A percentile compares a stretch with the other conserved stretches of the same genome.
phyloP scores from a whole-genome alignment of 1,139 yeast species.

The Magnusiomyces magnusii region DNA sequence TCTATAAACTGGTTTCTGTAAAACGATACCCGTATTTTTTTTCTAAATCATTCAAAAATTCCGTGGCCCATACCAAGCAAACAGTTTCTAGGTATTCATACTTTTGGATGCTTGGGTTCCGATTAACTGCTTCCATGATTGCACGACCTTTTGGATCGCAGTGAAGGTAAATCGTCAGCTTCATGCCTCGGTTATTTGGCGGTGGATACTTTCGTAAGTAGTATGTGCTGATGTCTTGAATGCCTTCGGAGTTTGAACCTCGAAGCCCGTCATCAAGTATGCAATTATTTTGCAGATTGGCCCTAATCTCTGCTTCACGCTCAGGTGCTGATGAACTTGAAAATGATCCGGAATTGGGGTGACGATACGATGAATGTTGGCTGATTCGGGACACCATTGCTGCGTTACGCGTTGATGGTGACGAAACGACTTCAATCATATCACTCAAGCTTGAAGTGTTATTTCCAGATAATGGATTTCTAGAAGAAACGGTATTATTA shows the following conservation, averaged over 20 bases:
- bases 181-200: neutral
- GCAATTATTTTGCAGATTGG: neutral
- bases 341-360: neutral
- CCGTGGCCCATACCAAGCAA: conserved; percentile 2
- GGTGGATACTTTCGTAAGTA: conserved; percentile 1
- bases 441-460: neutral
- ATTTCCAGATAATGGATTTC: neutral
- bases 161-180: neutral
- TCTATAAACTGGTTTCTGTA: neutral
- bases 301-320: neutral
- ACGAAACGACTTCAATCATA: neutral
- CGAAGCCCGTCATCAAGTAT: neutral
- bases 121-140: conserved; percentile 5
- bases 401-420: neutral
- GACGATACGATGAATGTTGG: neutral
- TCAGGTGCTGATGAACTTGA: neutral
- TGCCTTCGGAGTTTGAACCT: neutral
- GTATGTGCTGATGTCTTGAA: conserved; percentile 1
- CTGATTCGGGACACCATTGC: neutral
- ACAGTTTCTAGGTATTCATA: conserved; percentile 1
- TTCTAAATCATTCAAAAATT: conserved; percentile 3
- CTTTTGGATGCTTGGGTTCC: neutral
- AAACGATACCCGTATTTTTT: neutral
- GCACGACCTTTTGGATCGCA: neutral
- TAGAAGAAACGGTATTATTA: neutral